Evolutionary conservation across 1,284 basidiomycete genomes (phyloP), one percentile per base, ranked within the genome.

Genomic region (Leccinum brunneo-olivaceum): DNA sequence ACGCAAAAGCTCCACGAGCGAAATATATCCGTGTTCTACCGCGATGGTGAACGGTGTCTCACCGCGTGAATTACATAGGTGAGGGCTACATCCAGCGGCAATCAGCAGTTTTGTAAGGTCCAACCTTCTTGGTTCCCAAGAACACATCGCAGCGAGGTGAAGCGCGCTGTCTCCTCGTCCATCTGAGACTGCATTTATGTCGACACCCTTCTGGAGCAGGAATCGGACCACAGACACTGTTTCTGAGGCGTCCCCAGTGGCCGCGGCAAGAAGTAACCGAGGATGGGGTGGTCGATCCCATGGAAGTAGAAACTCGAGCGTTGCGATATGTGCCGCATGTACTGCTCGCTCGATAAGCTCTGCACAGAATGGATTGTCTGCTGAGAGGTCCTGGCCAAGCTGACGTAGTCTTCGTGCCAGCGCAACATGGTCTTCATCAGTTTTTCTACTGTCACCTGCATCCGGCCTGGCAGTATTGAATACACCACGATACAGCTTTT

Each of bases 381-480:
- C 21, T 21, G 33, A 35, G 16, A 39, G n/a, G 4, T 32, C 25
- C 4, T n/a, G 24, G 6, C 45, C 37, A 3, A 43, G 14, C 23
- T 40, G 27, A 10, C 37, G 16, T 5, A 47, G 23, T 20, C 32
- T 35, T 9, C 21, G 34, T 33, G 27, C 34, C 6, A 45, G 18
- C 6, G 18, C 9, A 20, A 41, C 18, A 18, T 45, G 39, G 19
- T 45, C 29, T 6, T 34, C 15, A 9, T 41, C 39, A 5, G 23
- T 19, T 14, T 23, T 9, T 9, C 6, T 32, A 5, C 11, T 21
- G 10, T 38, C 30, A 2, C 28, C 35, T 4, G 39, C 2, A 24
- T 28, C 28, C 14, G 44, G 44, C 18, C 44, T 28, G 6, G 39
- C 44, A 6, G 29, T 41, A 11, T 23, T 45, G 33, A 47, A 47